A percentile compares a stretch with the other conserved stretches of the same genome.
phyloP scores from a whole-genome alignment of 2,329 filamentous ascomycete genomes.

The Periconia sp. region DNA sequence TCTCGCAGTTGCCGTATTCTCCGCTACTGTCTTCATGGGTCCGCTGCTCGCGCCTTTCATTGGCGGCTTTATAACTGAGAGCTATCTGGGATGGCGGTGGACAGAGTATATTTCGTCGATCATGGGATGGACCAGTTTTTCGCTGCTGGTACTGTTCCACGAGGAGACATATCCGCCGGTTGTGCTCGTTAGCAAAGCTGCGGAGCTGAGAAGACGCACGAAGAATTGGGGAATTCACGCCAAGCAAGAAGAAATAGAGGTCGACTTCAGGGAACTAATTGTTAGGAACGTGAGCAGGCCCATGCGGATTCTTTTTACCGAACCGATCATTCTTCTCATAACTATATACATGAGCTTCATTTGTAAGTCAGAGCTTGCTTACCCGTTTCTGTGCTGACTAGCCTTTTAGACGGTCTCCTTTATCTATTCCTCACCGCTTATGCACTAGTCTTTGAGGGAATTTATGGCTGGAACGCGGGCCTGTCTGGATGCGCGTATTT shows the following conservation, averaged over 20 bases:
- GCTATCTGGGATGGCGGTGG: constrained; percentile 61
- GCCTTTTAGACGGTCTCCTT: constrained; percentile 69
- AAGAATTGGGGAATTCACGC: constrained; percentile 68
- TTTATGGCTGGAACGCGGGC: constrained; percentile 74
- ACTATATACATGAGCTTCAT: constrained; percentile 54
- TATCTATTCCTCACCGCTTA: constrained; percentile 89
- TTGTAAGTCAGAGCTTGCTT: constrained; percentile 25
- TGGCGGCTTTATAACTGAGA: constrained; percentile 59
- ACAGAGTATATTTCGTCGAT: constrained; percentile 61
- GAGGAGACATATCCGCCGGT: constrained; percentile 65
- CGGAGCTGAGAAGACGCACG: constrained; percentile 60
- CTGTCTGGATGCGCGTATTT: constrained; percentile 81
- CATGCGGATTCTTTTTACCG: constrained; percentile 56
- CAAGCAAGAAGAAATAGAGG: constrained; percentile 61
- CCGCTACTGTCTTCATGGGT: constrained; percentile 57
- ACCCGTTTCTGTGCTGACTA: constrained; percentile 6
- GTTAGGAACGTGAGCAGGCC: constrained; percentile 61
- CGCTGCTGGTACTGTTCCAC: constrained; percentile 59
- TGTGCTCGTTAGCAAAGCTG: constrained; percentile 62
- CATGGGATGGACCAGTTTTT: constrained; percentile 61
- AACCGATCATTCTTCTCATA: constrained; percentile 57
- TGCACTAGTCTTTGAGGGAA: constrained; percentile 74
- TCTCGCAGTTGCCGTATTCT: constrained; percentile 57
- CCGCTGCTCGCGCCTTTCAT: constrained; percentile 60
- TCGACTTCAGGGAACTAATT: constrained; percentile 57